Conservation (phyloP, 2,329 filamentous ascomycete species). For the Ophiocordyceps camponoti-leonardi region DNA sequence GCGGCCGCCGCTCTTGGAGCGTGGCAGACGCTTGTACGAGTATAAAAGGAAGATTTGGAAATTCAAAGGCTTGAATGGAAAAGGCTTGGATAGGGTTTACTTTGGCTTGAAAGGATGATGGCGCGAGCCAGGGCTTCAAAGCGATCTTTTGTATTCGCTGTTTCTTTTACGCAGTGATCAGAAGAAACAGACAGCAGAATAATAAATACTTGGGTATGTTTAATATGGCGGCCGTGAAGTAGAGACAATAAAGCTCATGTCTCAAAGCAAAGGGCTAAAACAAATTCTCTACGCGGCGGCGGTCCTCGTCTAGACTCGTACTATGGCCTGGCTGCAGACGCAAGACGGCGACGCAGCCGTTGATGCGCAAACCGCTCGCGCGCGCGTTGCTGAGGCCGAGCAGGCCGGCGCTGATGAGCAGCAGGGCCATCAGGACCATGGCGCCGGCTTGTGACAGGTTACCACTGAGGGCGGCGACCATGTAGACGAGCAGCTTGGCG, state of each 20-base stretch:
- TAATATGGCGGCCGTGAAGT: not conserved
- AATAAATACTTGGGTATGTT: not conserved
- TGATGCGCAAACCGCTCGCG: conserved; percentile 28
- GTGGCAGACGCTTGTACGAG: no score
- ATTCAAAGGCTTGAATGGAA: no score
- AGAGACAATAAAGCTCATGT: no score
- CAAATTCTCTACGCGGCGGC: not conserved
- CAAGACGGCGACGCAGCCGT: conserved; percentile 26
- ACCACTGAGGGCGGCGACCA: conserved; percentile 34
- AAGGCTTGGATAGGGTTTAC: no score
- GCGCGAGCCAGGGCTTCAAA: no score
- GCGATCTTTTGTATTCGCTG: no score
- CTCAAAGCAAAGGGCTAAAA: not conserved
- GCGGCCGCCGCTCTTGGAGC: no score
- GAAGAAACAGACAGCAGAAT: no score
- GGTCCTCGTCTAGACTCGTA: not conserved
- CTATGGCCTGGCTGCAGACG: conserved; percentile 2
- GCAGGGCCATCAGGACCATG: conserved; percentile 29
- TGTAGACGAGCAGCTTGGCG: conserved; percentile 39
- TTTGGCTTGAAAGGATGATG: no score
- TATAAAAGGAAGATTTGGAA: no score
- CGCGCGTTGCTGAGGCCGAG: conserved; percentile 36
- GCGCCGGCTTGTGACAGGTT: conserved; percentile 37
- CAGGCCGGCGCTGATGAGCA: conserved; percentile 34
- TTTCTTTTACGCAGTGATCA: no score